phyloP scores from a whole-genome alignment of 352 stramenopile genomes.

The Globisporangium acanthophoron region DNA sequence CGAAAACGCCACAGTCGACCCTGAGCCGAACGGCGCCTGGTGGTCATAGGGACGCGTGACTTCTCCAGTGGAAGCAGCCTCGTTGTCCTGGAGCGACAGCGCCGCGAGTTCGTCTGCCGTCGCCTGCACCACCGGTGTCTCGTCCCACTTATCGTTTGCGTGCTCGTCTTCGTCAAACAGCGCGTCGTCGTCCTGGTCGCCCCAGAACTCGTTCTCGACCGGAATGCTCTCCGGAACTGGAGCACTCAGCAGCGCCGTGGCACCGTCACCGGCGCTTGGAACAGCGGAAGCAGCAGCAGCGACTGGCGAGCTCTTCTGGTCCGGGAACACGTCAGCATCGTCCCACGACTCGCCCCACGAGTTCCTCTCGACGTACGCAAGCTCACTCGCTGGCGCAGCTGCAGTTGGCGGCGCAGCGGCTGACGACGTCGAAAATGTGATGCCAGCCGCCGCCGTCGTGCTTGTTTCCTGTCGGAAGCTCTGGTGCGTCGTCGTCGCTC shows the following conservation, averaged over 20 bases:
- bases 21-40: conserved; percentile 3
- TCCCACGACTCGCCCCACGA: conserved; percentile 17
- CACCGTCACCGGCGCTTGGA: background rate
- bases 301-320: conserved; percentile 5
- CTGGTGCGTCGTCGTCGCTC: background rate
- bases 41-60: background rate
- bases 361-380: conserved; percentile 13
- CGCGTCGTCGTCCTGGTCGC: conserved; percentile 37
- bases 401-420: conserved; percentile 7
- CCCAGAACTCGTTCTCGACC: conserved; percentile 55
- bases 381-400: conserved; percentile 14
- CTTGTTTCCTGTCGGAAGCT: background rate
- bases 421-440: background rate
- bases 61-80: conserved; percentile 6
- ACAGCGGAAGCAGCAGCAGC: background rate
- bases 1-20: background rate
- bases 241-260: conserved; percentile 1
- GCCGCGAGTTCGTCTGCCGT: conserved; percentile 7
- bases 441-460: background rate
- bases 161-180: conserved; percentile 63
- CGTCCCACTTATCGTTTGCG: conserved; percentile 30
- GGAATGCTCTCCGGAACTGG: conserved; percentile 11
- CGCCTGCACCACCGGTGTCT: conserved; percentile 17
- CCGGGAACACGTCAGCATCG: conserved; percentile 5
- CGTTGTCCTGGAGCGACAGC: conserved; percentile 18